phyloP scores from a whole-genome alignment of 225 moss, liverwort and hornwort genomes.

The Physcomitrium patens region DNA sequence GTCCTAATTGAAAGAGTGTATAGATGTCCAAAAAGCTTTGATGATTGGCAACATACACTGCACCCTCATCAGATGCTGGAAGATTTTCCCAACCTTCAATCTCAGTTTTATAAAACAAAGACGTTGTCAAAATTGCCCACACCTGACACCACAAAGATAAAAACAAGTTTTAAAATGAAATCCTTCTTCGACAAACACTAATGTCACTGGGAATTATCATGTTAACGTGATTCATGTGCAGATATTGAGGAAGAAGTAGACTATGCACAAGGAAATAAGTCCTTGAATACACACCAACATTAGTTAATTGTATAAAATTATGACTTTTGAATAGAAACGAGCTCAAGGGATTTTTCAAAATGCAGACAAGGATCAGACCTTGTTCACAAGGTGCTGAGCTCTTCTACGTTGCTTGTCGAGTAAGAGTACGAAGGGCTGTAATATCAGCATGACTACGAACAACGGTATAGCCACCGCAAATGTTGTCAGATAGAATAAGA shows the following conservation, averaged over 20 bases:
- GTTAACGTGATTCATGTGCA: background rate
- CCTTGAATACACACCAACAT: background rate
- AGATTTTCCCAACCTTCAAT: conserved; percentile 93
- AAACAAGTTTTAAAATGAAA: background rate
- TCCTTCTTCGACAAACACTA: conserved; percentile 5
- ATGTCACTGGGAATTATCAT: conserved; percentile 15
- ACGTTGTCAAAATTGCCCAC: conserved; percentile 80
- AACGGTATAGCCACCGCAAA: conserved; percentile 66
- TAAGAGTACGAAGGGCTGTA: conserved; percentile 88
- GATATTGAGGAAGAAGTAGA: background rate
- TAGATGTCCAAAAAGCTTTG: conserved; percentile 98
- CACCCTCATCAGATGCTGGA: conserved; percentile 77
- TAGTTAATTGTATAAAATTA: background rate
- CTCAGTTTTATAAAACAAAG: conserved; percentile 82
- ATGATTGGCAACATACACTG: conserved; percentile 96
- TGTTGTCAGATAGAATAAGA: conserved; percentile 83
- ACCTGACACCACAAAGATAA: conserved; percentile 41
- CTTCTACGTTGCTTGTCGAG: conserved; percentile 82
- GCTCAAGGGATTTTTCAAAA: conserved; percentile 4
- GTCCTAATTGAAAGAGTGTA: conserved; percentile 73
- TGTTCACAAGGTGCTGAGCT: conserved; percentile 85
- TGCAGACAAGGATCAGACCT: conserved; percentile 30
- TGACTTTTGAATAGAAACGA: conserved; percentile 6
- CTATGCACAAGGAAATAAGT: background rate
- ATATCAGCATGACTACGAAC: conserved; percentile 78